A percentile compares a stretch with the other conserved stretches of the same genome.
These are phyloP conservation scores for Platanthera zijinensis DNA, from an alignment of 106 monocot genomes.

Conservation along the genomic window DNA sequence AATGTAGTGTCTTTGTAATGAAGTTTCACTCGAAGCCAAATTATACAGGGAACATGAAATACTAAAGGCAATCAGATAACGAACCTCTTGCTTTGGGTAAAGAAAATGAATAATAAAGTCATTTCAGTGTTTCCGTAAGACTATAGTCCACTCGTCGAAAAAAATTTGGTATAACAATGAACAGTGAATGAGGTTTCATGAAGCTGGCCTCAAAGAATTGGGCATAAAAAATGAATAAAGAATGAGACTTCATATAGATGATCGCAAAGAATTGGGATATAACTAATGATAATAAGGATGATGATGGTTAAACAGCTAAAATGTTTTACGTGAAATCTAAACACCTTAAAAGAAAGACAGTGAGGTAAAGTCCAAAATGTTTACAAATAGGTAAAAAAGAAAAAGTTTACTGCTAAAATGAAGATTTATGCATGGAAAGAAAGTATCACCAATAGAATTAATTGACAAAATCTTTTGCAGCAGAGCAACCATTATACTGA, in stretches of 20 bases:
- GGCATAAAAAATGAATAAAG: background rate
- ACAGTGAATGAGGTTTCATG: background rate
- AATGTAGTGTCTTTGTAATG: background rate
- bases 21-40: background rate
- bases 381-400: background rate
- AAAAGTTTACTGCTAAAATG: background rate
- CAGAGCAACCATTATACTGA: too few species aligned
- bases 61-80: background rate
- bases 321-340: background rate
- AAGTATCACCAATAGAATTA: too few species aligned
- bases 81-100: background rate
- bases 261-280: background rate
- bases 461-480: too few species aligned
- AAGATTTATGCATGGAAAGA: background rate
- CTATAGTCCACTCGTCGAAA: background rate
- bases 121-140: background rate
- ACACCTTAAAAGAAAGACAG: background rate
- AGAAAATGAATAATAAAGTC: background rate
- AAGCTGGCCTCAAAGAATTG: background rate
- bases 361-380: background rate
- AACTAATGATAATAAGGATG: background rate
- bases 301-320: background rate
- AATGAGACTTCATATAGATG: background rate
- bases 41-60: background rate
- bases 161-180: background rate